Conservation (phyloP, 2,329 filamentous ascomycete species). For the Fusarium sublunatum region DNA sequence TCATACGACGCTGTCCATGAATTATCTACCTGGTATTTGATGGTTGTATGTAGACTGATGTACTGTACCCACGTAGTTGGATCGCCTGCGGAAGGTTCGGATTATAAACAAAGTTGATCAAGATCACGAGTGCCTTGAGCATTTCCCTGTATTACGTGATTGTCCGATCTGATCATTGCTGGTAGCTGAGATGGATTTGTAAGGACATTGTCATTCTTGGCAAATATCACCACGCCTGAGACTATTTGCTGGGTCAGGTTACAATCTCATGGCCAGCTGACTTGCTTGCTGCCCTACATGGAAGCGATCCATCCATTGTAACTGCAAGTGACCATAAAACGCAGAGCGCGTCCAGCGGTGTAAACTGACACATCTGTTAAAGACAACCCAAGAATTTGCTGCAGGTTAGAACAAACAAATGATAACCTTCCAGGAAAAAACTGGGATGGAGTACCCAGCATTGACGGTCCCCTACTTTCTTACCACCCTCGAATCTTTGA, state of each 20-base stretch:
- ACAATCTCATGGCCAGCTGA: background rate
- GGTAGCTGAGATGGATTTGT: background rate
- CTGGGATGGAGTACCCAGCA: background rate
- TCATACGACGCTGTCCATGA: constrained; percentile 10
- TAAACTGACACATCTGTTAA: constrained; percentile 2
- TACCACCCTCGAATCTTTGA: constrained; percentile 14
- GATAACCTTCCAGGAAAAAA: background rate
- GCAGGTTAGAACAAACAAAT: background rate
- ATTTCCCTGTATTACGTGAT: background rate
- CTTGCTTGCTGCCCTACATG: too few relatives aligned
- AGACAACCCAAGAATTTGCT: background rate
- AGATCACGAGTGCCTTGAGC: background rate
- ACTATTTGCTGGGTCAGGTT: constrained; percentile 1
- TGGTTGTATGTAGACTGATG: background rate
- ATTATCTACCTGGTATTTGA: background rate
- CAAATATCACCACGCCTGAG: background rate
- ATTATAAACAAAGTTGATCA: background rate
- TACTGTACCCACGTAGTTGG: too few relatives aligned
- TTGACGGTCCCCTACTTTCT: constrained; percentile 2
- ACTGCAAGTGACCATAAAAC: constrained; percentile 7
- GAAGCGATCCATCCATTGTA: background rate
- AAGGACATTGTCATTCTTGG: constrained; percentile 1
- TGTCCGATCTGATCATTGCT: background rate
- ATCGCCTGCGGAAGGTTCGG: background rate
- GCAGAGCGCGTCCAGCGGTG: background rate